Evolutionary conservation across 202 grass and related monocot species (phyloP), one percentile per base, ranked within the genome.

Genomic region (Setaria italica): DNA sequence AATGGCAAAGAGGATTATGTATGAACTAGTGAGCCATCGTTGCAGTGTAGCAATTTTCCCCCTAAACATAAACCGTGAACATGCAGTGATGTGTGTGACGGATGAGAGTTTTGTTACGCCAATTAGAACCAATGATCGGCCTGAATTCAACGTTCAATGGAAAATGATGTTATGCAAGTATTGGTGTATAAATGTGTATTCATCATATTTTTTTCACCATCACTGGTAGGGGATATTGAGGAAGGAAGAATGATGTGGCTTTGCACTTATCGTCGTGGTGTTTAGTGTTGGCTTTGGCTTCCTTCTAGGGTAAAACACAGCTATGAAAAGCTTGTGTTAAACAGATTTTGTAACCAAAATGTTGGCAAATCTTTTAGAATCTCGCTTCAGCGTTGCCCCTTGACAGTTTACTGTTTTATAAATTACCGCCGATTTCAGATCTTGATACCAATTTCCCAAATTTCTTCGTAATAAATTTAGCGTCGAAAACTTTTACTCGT

Each of bases 131-230:
- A 60, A 69, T 77, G 47, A 62, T 83, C 50, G 50, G 10, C 66
- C 65, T 66, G 43, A 87, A 81, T 35, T 77, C 12, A 33, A 13
- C 76, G 10, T 33, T 70, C 4, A 81, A 64, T 68, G 75, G 4
- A 65, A 87, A 67, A 56, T 45, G 5, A 72, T 51, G 35, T 83
- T 79, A 49, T 70, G 56, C 12, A 47, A 4, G 11, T 66, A 54
- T 37, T 30, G 46, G 34, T 70, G 29, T 12, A 47, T 41, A 70
- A 5, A 34, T 34, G 30, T 67, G 5, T 78, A 12, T 19, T 17
- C n/a, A 30, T 55, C 19, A 56, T 67, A 6, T 41, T 8, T 66
- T 3, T 16, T 6, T 17, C 21, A 8, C 48, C 30, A 43, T 20
- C 16, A 0, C 14, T 46, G 13, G 1, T 4, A 53, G 1, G 32